Evolutionary conservation across 805 yeast species (phyloP).

Genomic region (Kuraishia molischiana): DNA sequence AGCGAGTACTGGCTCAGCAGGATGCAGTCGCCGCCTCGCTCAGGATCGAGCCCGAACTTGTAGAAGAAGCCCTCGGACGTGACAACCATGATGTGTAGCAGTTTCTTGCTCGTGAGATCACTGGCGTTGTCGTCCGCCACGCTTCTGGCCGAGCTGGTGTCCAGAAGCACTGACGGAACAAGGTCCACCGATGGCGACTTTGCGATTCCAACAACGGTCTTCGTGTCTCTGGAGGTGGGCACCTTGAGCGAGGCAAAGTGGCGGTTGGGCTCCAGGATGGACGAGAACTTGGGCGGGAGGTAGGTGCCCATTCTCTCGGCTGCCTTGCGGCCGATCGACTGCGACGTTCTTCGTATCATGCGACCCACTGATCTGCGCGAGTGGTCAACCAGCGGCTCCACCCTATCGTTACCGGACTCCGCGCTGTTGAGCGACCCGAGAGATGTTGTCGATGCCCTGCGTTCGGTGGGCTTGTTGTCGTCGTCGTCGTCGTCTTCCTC

Average conservation of each 20-base stretch:
- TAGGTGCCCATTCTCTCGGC: slow-evolving; percentile 88
- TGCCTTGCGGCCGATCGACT: slow-evolving; percentile 65
- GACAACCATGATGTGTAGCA: slow-evolving; percentile 61
- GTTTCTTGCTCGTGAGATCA: slow-evolving; percentile 10
- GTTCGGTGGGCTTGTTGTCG: not conserved
- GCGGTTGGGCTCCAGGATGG: slow-evolving; percentile 83
- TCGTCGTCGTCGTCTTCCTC: slow-evolving; percentile 12
- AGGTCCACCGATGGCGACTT: slow-evolving; percentile 16
- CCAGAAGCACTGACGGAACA: slow-evolving; percentile 12
- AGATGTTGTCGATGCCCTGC: slow-evolving; percentile 10
- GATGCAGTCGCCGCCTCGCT: slow-evolving; percentile 90
- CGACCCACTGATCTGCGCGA: slow-evolving; percentile 67
- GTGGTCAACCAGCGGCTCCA: slow-evolving; percentile 63
- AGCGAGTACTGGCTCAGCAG: slow-evolving; percentile 63
- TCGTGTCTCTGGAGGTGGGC: slow-evolving; percentile 31
- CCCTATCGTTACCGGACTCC: slow-evolving; percentile 13
- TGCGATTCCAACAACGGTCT: slow-evolving; percentile 40
- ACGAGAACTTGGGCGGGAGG: slow-evolving; percentile 74
- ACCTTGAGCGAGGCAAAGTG: slow-evolving; percentile 76
- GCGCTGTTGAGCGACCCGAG: slow-evolving; percentile 16
- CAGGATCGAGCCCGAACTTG: slow-evolving; percentile 79
- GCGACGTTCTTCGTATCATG: slow-evolving; percentile 69
- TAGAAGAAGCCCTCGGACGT: slow-evolving; percentile 83
- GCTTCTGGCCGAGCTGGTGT: slow-evolving; percentile 9
- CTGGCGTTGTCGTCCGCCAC: slow-evolving; percentile 8